Conservation (phyloP, 495 filamentous ascomycete genomes). For the Chaetomium cochliodes region DNA sequence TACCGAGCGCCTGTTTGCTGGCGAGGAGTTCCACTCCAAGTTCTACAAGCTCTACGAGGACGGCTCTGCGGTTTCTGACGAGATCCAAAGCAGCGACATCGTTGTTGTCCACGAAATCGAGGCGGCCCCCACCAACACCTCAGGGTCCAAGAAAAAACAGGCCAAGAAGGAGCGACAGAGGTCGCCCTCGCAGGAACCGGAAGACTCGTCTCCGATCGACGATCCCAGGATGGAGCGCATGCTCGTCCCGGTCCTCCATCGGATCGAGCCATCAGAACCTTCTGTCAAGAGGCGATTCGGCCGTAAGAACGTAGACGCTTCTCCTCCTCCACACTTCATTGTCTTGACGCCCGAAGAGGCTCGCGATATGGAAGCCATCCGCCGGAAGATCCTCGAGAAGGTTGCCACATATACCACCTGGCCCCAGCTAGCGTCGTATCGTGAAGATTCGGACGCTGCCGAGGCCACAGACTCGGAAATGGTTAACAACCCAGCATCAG, state of each 20-base stretch:
- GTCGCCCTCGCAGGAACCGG: conserved; percentile 51
- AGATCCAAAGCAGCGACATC: conserved; percentile 62
- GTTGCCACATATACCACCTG: conserved; percentile 47
- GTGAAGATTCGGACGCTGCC: conserved; percentile 48
- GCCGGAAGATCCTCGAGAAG: conserved; percentile 51
- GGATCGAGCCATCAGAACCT: conserved; percentile 36
- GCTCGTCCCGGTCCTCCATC: conserved; percentile 77
- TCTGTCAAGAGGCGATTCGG: conserved; percentile 10
- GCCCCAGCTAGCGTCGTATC: conserved; percentile 39
- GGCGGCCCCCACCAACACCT: conserved; percentile 70
- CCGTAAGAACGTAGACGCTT: conserved; percentile 28
- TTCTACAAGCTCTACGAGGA: conserved; percentile 85
- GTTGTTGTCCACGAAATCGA: conserved; percentile 81
- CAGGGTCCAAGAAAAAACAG: conserved; percentile 48
- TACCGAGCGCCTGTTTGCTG: conserved; percentile 62
- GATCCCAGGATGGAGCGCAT: conserved; percentile 66
- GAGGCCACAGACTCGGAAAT: conserved; percentile 67
- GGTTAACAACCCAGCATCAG: conserved; percentile 64
- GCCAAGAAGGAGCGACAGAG: conserved; percentile 45
- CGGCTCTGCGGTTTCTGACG: conserved; percentile 61
- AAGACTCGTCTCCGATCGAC: conserved; percentile 55
- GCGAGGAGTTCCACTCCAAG: conserved; percentile 73
- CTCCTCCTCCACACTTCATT: conserved; percentile 52
- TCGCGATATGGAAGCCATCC: conserved; percentile 49
- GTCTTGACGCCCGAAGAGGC: conserved; percentile 51